phyloP scores from a whole-genome alignment of 2,329 filamentous ascomycete species.

The Celoporthe dispersa region DNA sequence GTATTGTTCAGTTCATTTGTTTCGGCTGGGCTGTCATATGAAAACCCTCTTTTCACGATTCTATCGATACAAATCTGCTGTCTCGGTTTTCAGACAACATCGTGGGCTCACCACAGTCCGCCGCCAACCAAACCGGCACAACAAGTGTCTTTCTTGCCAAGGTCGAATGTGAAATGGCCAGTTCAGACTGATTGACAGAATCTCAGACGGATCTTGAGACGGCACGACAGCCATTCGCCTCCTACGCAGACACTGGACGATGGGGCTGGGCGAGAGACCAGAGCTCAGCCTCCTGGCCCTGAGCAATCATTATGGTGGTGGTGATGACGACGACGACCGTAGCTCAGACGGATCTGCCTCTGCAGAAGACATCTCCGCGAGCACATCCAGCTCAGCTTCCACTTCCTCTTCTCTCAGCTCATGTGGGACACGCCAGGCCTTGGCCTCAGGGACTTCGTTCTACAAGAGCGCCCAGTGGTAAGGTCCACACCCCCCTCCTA shows the following conservation, averaged over 20 bases:
- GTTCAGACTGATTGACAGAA: not conserved
- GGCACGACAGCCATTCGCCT: not conserved
- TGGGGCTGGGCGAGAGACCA: constrained; percentile 19
- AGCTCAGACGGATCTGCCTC: not conserved
- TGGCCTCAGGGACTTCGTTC: constrained; percentile 33
- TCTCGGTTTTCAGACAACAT: not conserved
- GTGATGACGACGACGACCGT: not conserved
- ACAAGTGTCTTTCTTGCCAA: not conserved
- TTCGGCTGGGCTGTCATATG: not conserved
- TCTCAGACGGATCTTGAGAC: not conserved
- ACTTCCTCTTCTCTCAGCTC: not conserved
- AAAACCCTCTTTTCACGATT: not conserved
- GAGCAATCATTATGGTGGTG: not conserved
- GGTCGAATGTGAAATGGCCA: not conserved
- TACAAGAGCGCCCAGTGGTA: constrained; percentile 50
- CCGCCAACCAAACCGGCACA: not conserved
- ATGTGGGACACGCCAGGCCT: not conserved
- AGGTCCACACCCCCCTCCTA: not conserved
- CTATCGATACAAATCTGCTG: not conserved
- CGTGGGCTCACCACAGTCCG: not conserved
- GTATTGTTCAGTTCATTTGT: not conserved
- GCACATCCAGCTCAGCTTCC: constrained; percentile 24
- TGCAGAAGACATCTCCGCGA: constrained; percentile 11
- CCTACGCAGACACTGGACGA: not conserved
- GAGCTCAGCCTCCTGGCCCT: constrained; percentile 23